These are phyloP conservation scores for Jimgerdemannia flammicorona DNA, from an alignment of 192 early-diverging fungal genomes.

Conservation along the genomic window DNA sequence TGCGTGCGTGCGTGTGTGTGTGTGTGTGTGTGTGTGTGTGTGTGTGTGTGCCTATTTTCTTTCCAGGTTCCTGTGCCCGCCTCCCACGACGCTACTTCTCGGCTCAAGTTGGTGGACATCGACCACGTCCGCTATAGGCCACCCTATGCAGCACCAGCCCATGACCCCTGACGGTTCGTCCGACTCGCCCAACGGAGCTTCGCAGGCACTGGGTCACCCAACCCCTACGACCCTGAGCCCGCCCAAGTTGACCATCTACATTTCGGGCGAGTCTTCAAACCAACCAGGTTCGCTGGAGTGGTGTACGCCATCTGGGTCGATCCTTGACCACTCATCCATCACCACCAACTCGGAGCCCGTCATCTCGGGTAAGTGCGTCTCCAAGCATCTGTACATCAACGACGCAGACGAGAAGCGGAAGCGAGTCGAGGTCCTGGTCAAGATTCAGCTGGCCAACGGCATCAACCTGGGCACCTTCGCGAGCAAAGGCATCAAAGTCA, in stretches of 20 bases:
- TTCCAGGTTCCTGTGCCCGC: conserved; percentile 74
- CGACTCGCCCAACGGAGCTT: conserved; percentile 1
- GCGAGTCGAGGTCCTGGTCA: conserved; percentile 68
- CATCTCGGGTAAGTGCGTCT: conserved; percentile 70
- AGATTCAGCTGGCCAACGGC: conserved; percentile 62
- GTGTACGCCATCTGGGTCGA: conserved; percentile 44
- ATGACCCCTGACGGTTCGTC: conserved; percentile 3
- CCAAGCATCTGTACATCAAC: conserved; percentile 82
- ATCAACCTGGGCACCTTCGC: conserved; percentile 63
- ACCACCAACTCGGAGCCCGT: conserved; percentile 40
- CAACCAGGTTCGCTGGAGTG: conserved; percentile 54
- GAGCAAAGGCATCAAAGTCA: conserved; percentile 81
- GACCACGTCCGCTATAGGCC: conserved; percentile 11
- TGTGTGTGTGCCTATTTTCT: no score
- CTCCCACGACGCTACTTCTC: conserved; percentile 74
- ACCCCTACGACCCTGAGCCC: conserved; percentile 15
- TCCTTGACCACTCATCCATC: conserved; percentile 36
- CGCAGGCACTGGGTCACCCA: conserved; percentile 9
- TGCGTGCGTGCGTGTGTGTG: no score
- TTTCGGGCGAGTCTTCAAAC: conserved; percentile 50
- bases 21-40: no score
- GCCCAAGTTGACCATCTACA: conserved; percentile 54
- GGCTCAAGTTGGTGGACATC: conserved; percentile 70
- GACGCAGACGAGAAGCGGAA: conserved; percentile 84
- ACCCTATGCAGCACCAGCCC: conserved; percentile 18